A percentile compares a stretch with the other conserved stretches of the same genome.
phyloP scores from a whole-genome alignment of 148 eudicot genomes.

The Cornus controversa region DNA sequence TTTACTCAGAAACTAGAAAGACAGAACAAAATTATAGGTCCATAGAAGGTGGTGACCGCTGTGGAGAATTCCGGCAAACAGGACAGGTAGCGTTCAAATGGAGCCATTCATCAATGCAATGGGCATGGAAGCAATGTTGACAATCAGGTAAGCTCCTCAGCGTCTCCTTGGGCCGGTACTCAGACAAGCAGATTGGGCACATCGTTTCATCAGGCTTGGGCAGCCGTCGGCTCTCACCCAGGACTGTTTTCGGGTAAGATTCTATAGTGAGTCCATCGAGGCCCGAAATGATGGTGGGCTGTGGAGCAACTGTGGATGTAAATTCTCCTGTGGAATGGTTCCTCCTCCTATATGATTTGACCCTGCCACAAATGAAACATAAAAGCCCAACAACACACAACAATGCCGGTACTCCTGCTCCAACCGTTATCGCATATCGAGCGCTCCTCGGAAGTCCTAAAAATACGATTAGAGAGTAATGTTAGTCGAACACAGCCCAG shows the following conservation, averaged over 20 bases:
- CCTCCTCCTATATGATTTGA: not conserved
- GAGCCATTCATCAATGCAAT: constrained; percentile 72
- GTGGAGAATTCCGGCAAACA: constrained; percentile 48
- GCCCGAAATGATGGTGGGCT: constrained; percentile 17
- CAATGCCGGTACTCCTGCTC: constrained; percentile 31
- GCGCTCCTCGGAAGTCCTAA: constrained; percentile 29
- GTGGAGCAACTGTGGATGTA: constrained; percentile 11
- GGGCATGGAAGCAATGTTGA: constrained; percentile 59
- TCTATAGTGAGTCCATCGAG: constrained; percentile 46
- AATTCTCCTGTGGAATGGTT: not conserved
- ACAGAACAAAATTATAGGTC: not conserved
- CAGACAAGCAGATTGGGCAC: constrained; percentile 61
- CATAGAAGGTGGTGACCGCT: not conserved
- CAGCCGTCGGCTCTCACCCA: constrained; percentile 57
- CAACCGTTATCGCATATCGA: constrained; percentile 28
- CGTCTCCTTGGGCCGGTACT: constrained; percentile 48
- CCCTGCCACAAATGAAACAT: constrained; percentile 20
- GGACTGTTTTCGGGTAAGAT: constrained; percentile 51
- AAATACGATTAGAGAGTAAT: too few species aligned
- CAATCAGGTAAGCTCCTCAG: constrained; percentile 55
- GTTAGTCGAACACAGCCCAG: too few species aligned
- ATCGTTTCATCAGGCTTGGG: constrained; percentile 42
- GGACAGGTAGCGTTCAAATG: constrained; percentile 54
- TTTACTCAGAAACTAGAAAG: not conserved
- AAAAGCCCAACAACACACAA: constrained; percentile 14